A percentile compares a stretch with the other conserved stretches of the same genome.
Conservation (phyloP, 1,284 basidiomycete species). For the Salmacisia buchloeana region DNA sequence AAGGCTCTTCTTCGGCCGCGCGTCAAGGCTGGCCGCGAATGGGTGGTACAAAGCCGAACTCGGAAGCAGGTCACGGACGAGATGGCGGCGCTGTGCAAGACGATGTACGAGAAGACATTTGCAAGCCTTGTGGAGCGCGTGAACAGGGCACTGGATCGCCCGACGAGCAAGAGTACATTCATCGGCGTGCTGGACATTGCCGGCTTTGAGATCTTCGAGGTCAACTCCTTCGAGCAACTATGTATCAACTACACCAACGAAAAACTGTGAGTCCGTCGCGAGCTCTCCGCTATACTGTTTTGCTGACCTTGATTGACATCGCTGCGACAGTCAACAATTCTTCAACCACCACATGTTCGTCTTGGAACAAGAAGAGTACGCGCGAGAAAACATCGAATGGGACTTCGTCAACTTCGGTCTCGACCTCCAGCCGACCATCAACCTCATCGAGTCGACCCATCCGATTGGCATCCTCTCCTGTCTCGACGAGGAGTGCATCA, state of each 20-base stretch:
- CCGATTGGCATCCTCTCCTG: slow-evolving; percentile 86
- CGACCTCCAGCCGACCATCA: slow-evolving; percentile 96
- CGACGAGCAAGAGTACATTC: slow-evolving; percentile 81
- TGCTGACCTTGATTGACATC: background rate
- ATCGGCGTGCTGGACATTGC: slow-evolving; percentile 99
- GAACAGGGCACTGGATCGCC: slow-evolving; percentile 87
- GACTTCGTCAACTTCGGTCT: slow-evolving; percentile 97
- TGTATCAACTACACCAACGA: slow-evolving; percentile 97
- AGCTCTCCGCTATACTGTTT: background rate
- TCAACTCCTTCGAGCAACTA: slow-evolving; percentile 78
- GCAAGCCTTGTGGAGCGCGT: slow-evolving; percentile 88
- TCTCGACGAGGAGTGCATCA: slow-evolving; percentile 97
- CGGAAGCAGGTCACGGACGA: slow-evolving; percentile 90
- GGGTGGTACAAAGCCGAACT: slow-evolving; percentile 89
- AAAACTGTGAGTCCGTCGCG: slow-evolving; percentile 27
- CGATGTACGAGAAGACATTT: slow-evolving; percentile 95
- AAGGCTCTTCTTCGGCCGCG: slow-evolving; percentile 64
- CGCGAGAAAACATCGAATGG: slow-evolving; percentile 95
- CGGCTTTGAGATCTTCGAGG: slow-evolving; percentile 83
- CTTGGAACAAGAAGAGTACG: slow-evolving; percentile 97
- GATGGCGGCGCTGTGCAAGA: slow-evolving; percentile 86
- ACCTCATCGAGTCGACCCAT: slow-evolving; percentile 75
- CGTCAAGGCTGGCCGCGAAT: slow-evolving; percentile 90
- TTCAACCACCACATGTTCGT: slow-evolving; percentile 99
- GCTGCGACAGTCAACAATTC: slow-evolving; percentile 36